Conservation (phyloP, 192 early-diverging fungal species). For the Coemansia sp. region DNA sequence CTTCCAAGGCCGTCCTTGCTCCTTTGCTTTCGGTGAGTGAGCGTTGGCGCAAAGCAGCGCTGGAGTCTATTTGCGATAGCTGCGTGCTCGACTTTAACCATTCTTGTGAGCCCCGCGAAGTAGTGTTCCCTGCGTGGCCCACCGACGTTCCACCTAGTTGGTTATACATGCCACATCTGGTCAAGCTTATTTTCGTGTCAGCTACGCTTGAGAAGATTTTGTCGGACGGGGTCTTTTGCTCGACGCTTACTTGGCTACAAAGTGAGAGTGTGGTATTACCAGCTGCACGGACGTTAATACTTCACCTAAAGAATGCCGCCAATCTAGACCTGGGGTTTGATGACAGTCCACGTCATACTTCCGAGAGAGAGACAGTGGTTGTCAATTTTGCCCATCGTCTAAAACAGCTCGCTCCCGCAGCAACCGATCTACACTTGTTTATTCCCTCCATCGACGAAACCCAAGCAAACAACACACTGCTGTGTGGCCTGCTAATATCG, state of each 20-base stretch:
- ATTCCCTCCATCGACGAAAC: not conserved
- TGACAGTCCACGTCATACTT: too few relatives aligned
- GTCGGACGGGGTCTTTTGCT: not conserved
- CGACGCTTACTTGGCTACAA: too few relatives aligned
- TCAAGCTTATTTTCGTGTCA: not conserved
- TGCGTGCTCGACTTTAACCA: not conserved
- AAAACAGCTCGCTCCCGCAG: not conserved
- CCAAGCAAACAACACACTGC: not conserved
- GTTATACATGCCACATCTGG: not conserved
- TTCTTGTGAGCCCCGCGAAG: not conserved
- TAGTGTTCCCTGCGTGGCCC: not conserved
- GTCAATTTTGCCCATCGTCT: not conserved
- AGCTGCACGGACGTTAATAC: too few relatives aligned
- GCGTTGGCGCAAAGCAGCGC: not conserved
- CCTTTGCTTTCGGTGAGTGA: constrained; percentile 2
- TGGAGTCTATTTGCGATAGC: not conserved
- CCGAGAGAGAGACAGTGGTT: too few relatives aligned
- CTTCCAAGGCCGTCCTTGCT: not conserved
- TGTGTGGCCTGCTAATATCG: not conserved
- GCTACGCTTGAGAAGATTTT: not conserved
- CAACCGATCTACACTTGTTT: not conserved
- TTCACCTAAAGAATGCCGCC: too few relatives aligned
- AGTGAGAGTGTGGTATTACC: too few relatives aligned
- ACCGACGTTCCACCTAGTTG: not conserved
- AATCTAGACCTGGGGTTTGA: too few relatives aligned